Evolutionary conservation across 192 early-diverging fungal genomes (phyloP), one percentile per base, ranked within the genome.

Genomic region (Cladochytrium replicatum): DNA sequence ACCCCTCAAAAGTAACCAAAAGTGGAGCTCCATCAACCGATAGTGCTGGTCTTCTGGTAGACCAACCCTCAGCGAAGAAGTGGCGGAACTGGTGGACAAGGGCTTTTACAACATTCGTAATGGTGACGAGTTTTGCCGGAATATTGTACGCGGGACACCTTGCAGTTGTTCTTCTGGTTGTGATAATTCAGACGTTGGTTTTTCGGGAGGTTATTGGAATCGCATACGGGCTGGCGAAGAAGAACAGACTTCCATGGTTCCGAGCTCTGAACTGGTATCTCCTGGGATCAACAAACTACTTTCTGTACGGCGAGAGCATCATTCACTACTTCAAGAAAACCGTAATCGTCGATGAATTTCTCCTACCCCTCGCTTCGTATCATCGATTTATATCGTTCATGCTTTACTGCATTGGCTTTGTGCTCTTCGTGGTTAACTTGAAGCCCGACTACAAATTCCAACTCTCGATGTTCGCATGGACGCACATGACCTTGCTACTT

Each of bases 391-490:
- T 97, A 52, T 88, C 86, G 31, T 93, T 94, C 60, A 75, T 75
- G 22, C 71, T 95, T 45, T 97, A 97, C 54, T 61, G 81, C 41
- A 66, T 88, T 46, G 89, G 89, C 2, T 84, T 97, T 43, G 88
- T 97, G 23, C 79, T 91, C 57, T 97, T 97, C 77, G 90, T 97
- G 6, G 58, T 86, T 47, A 93, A 87, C 53, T 71, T 97, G 50
- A 86, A 91, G 64, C 88, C 87, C 6, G 79, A 85, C 63, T 97
- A 97, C 69, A 77, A 84, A 57, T 89, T 90, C 73, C 94, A 97
- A 72, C 88, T 97, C 66, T 71, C 80, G 4, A 91, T 94, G 66
- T 97, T 97, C 63, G 87, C 83, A 25, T 93, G 90, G 91, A 97
- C 91, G 17, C 94, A 97, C 61, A 94, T 97, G 91, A 82, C 88